These are phyloP conservation scores for Orbilia javanica DNA, from an alignment of 2,329 filamentous ascomycete genomes.

Conservation along the genomic window DNA sequence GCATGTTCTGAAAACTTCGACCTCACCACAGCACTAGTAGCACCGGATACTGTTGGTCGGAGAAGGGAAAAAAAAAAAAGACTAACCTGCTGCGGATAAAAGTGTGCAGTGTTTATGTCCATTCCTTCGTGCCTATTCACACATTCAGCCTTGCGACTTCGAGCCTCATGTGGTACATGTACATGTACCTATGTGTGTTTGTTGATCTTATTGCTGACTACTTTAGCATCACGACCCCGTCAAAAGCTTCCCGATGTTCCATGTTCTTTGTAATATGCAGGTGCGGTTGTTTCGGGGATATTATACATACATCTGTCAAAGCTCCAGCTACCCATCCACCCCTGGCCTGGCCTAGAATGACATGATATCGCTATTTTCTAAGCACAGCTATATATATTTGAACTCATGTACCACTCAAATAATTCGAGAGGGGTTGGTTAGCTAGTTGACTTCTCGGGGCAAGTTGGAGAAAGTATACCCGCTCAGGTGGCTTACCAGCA, in stretches of 20 bases:
- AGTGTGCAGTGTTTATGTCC: conserved; percentile 1
- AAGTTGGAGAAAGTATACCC: conserved; percentile 11
- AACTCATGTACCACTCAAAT: conserved; percentile 32
- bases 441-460: conserved; percentile 5
- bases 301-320: conserved; percentile 30
- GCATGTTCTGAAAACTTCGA: not conserved
- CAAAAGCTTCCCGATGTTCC: conserved; percentile 38
- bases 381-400: not conserved
- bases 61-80: not conserved
- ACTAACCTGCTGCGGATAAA: conserved; percentile 22
- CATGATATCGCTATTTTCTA: conserved; percentile 5
- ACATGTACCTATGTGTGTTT: conserved; percentile 9
- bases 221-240: conserved; percentile 25
- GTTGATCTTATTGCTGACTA: conserved; percentile 56
- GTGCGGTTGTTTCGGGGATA: conserved; percentile 24
- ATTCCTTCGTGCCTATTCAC: not conserved
- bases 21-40: not conserved
- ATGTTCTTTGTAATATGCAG: conserved; percentile 21
- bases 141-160: conserved; percentile 50
- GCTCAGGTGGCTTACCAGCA: not conserved
- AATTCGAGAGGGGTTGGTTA: conserved; percentile 16
- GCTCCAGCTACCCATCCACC: conserved; percentile 29
- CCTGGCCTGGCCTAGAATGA: no score
- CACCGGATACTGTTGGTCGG: not conserved
- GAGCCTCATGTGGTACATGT: conserved; percentile 27